phyloP scores from a whole-genome alignment of 164 flowering plant species.

The Liquidambar formosana region DNA sequence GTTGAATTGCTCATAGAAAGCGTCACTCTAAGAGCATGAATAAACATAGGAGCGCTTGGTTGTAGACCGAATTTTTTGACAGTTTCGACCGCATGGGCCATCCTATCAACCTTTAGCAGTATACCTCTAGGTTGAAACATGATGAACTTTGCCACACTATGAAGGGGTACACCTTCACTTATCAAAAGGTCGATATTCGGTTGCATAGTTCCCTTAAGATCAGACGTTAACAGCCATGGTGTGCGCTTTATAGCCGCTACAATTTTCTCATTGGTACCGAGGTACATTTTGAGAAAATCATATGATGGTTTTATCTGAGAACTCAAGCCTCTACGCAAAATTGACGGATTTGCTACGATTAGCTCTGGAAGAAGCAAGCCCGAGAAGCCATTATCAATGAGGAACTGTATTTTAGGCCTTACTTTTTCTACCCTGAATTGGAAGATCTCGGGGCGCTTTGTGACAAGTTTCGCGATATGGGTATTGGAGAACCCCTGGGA shows the following conservation, averaged over 20 bases:
- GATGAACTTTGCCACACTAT: conserved; percentile 3
- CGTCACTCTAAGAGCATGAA: conserved; percentile 5
- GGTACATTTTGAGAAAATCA: conserved; percentile 4
- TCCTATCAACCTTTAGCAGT: not conserved
- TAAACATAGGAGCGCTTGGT: not conserved
- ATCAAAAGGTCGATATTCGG: not conserved
- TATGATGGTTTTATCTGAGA: not conserved
- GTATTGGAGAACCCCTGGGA: conserved; percentile 4
- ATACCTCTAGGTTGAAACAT: not conserved
- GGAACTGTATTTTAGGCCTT: conserved; percentile 12
- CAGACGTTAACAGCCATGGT: not conserved
- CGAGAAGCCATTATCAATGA: conserved; percentile 12
- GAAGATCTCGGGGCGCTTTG: not conserved
- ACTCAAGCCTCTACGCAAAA: conserved; percentile 7
- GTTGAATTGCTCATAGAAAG: conserved; percentile 8
- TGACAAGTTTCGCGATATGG: conserved; percentile 1
- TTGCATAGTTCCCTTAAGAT: not conserved
- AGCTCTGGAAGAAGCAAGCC: not conserved
- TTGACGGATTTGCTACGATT: not conserved
- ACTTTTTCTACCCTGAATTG: not conserved
- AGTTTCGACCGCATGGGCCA: not conserved
- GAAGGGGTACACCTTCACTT: conserved; percentile 13
- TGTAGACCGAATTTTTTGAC: conserved; percentile 3
- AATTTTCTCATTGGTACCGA: conserved; percentile 7
- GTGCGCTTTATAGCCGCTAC: conserved; percentile 1